A percentile compares a stretch with the other conserved stretches of the same genome.
phyloP scores from a whole-genome alignment of 2,329 filamentous ascomycete genomes.

The Allantophomopsis lycopodina region DNA sequence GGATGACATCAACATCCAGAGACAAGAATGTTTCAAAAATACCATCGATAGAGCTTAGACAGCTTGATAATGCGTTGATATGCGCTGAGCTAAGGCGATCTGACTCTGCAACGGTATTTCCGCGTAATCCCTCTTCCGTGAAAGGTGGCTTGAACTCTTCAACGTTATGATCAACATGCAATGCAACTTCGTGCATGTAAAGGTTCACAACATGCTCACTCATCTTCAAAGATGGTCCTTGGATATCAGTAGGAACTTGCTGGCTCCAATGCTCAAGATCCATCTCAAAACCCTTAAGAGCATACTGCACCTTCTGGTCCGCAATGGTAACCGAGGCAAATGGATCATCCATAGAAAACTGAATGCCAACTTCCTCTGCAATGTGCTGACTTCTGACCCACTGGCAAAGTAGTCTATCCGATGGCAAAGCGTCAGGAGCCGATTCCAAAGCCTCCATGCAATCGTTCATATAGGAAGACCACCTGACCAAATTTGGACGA shows the following conservation, averaged over 20 bases:
- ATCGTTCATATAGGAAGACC: slow-evolving; percentile 27
- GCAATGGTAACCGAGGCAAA: slow-evolving; percentile 30
- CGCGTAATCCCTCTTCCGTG: slow-evolving; percentile 15
- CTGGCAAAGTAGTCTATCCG: slow-evolving; percentile 25
- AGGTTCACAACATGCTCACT: slow-evolving; percentile 37
- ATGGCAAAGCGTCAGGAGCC: slow-evolving; percentile 22
- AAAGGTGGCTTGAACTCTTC: slow-evolving; percentile 31
- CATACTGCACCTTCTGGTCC: slow-evolving; percentile 38
- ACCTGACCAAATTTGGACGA: slow-evolving; percentile 28
- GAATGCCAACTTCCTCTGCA: slow-evolving; percentile 38
- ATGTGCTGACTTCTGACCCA: slow-evolving; percentile 30
- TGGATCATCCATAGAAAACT: slow-evolving; percentile 36
- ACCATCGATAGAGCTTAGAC: slow-evolving; percentile 36
- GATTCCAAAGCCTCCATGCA: slow-evolving; percentile 27
- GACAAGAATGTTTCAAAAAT: slow-evolving; percentile 35
- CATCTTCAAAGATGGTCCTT: slow-evolving; percentile 26
- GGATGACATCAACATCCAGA: slow-evolving; percentile 30
- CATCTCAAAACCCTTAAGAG: slow-evolving; percentile 15
- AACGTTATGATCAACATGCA: slow-evolving; percentile 39
- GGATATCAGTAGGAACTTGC: slow-evolving; percentile 23
- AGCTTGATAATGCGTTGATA: slow-evolving; percentile 35
- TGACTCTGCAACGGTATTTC: slow-evolving; percentile 4
- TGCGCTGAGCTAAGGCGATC: slow-evolving; percentile 22
- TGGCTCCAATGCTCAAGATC: slow-evolving; percentile 29
- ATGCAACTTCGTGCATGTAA: slow-evolving; percentile 44